Percentiles rank a stretch among this genome's conserved stretches.
Evolutionary conservation across 352 stramenopile genomes (phyloP).

Genomic region (Globisporangium nodosum): DNA sequence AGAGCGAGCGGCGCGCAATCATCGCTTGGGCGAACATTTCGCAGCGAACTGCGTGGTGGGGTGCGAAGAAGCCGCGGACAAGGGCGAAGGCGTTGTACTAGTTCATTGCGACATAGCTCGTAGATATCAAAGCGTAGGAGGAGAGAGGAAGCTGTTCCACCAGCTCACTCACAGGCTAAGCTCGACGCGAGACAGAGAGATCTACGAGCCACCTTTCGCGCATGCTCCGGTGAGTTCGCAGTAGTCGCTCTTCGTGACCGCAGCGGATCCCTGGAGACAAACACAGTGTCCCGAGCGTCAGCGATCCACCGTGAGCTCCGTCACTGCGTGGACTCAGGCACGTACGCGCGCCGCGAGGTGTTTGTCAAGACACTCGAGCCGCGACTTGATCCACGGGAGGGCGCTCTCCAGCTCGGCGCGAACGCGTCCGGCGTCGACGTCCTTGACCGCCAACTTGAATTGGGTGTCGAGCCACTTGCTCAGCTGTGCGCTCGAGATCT

Average conservation of each 20-base stretch:
- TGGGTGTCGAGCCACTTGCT: conserved; percentile 4
- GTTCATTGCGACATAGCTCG: no score
- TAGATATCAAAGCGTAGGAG: no score
- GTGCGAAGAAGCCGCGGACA: no score
- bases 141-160: no score
- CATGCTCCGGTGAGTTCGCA: not conserved
- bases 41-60: no score
- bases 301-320: no score
- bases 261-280: not conserved
- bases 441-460: not conserved
- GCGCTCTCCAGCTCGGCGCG: not conserved
- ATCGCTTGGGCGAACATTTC: no score
- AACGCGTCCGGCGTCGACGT: not conserved
- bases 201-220: not conserved
- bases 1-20: no score
- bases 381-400: not conserved
- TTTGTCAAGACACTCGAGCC: not conserved
- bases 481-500: not conserved
- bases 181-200: no score
- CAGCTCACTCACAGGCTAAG: no score
- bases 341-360: not conserved
- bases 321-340: not conserved
- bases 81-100: no score
- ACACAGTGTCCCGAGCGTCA: no score
- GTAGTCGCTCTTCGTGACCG: not conserved